phyloP scores from a whole-genome alignment of 1,284 basidiomycete genomes.

The Trichosporon asahii region DNA sequence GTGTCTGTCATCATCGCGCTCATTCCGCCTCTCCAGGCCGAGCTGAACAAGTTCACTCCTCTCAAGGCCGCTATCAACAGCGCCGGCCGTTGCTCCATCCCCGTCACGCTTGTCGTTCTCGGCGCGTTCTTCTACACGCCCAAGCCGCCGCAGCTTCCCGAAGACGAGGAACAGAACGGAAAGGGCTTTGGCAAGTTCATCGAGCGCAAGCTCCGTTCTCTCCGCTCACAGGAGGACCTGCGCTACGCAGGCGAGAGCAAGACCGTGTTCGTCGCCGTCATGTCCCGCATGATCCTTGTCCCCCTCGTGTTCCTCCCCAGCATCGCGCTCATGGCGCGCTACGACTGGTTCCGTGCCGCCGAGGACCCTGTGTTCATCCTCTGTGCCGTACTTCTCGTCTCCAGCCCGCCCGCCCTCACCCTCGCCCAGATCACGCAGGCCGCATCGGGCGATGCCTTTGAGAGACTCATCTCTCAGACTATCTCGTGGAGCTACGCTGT shows the following conservation, averaged over 20 bases:
- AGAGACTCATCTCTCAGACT: constrained; percentile 68
- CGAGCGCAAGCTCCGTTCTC: constrained; percentile 34
- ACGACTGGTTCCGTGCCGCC: constrained; percentile 58
- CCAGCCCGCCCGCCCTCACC: constrained; percentile 51
- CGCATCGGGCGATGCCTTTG: constrained; percentile 81
- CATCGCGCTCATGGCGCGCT: constrained; percentile 63
- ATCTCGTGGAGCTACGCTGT: constrained; percentile 56
- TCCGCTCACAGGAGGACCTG: constrained; percentile 9
- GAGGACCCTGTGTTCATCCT: constrained; percentile 56
- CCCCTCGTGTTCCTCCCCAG: constrained; percentile 73
- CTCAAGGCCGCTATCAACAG: constrained; percentile 68
- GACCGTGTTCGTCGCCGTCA: constrained; percentile 74
- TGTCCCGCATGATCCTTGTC: constrained; percentile 74
- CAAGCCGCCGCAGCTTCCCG: constrained; percentile 19
- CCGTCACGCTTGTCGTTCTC: constrained; percentile 83
- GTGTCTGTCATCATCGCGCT: constrained; percentile 76
- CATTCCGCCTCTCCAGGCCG: constrained; percentile 68
- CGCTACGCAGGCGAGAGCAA: constrained; percentile 65
- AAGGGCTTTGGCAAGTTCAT: constrained; percentile 26
- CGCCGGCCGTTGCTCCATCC: constrained; percentile 79
- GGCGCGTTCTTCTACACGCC: constrained; percentile 79
- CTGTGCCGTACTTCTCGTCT: constrained; percentile 67
- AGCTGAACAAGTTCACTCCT: constrained; percentile 62
- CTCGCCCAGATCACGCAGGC: constrained; percentile 76
- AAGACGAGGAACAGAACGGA: constrained; percentile 2